Conservation (phyloP, 345 rosid genomes). For the Moricandia arvensis region DNA sequence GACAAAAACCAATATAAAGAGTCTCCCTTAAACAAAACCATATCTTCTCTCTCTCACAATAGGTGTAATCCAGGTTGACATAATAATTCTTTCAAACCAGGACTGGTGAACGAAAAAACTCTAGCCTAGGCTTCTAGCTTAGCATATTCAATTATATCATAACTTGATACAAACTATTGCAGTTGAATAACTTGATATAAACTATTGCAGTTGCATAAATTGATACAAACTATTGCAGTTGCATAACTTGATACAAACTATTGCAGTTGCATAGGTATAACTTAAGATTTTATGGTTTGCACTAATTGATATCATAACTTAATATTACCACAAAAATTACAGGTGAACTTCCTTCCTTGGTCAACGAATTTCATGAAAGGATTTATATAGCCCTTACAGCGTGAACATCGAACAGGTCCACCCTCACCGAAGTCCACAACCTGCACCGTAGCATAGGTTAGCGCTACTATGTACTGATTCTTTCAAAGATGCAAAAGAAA, state of each 20-base stretch:
- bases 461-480: background rate
- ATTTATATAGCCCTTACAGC: conserved; percentile 92
- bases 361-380: conserved; percentile 90
- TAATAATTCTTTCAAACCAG: conserved; percentile 2
- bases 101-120: conserved; percentile 11
- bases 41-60: conserved; percentile 5
- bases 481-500: background rate
- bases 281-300: background rate
- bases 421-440: conserved; percentile 90
- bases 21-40: conserved; percentile 10
- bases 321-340: conserved; percentile 73
- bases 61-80: conserved; percentile 7
- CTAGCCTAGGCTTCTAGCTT: conserved; percentile 9
- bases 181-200: background rate
- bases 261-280: conserved; percentile 1
- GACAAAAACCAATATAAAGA: background rate
- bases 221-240: background rate
- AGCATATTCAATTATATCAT: conserved; percentile 1
- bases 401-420: conserved; percentile 91
- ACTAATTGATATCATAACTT: conserved; percentile 10
- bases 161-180: conserved; percentile 5
- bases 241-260: conserved; percentile 5
- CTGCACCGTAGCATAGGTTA: conserved; percentile 41
- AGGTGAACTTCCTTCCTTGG: conserved; percentile 84
- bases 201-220: background rate